These are phyloP conservation scores for Malus hybrid DNA, from an alignment of 331 rosid genomes.

Conservation along the genomic window DNA sequence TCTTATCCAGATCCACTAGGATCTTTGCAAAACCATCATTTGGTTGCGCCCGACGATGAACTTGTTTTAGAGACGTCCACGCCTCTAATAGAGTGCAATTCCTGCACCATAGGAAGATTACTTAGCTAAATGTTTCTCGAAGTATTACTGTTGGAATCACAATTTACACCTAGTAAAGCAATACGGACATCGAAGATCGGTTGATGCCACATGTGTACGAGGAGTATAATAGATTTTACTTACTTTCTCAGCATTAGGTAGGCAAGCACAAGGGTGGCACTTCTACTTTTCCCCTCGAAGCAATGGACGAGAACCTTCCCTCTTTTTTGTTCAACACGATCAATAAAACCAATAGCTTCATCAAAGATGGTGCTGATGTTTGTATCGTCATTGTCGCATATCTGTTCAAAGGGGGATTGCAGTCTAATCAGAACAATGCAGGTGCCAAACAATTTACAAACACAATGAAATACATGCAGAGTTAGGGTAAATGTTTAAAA, in stretches of 20 bases:
- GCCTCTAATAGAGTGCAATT: slow-evolving; percentile 54
- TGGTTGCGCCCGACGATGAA: slow-evolving; percentile 89
- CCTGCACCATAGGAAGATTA: slow-evolving; percentile 37
- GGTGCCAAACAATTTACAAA: neutral
- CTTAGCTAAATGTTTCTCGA: neutral
- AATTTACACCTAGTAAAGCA: neutral
- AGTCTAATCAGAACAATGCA: neutral
- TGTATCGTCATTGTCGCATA: slow-evolving; percentile 57
- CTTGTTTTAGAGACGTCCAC: slow-evolving; percentile 74
- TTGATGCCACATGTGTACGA: neutral
- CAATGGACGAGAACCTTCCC: slow-evolving; percentile 87
- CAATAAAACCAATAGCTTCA: slow-evolving; percentile 75
- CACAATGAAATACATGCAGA: neutral
- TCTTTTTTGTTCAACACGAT: slow-evolving; percentile 57
- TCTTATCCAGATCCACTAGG: slow-evolving; percentile 50
- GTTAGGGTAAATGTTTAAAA: neutral
- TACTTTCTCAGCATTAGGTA: slow-evolving; percentile 91
- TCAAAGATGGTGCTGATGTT: slow-evolving; percentile 72
- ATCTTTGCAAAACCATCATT: slow-evolving; percentile 82
- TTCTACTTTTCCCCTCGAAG: slow-evolving; percentile 96
- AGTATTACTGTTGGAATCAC: neutral
- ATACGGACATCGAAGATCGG: neutral
- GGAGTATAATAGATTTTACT: slow-evolving; percentile 23
- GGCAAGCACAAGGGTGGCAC: slow-evolving; percentile 86
- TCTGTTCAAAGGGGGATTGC: slow-evolving; percentile 32